Evolutionary conservation across 768 basidiomycete species (phyloP).

Genomic region (Hygrocybe punicea): DNA sequence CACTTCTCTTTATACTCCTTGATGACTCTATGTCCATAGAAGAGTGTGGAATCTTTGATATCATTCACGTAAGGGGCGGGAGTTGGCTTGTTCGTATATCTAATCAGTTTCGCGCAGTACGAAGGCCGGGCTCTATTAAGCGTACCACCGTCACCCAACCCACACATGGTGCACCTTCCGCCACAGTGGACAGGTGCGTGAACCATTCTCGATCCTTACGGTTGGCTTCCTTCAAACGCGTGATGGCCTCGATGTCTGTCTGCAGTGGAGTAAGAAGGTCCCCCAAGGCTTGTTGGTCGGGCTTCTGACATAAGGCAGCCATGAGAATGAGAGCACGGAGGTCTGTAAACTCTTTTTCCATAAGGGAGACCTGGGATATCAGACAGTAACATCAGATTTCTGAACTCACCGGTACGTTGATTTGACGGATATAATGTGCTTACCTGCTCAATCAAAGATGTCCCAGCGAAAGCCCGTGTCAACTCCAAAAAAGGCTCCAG

Average conservation of each 20-base stretch:
- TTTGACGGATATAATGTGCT: conserved; percentile 20
- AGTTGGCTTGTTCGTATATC: conserved; percentile 53
- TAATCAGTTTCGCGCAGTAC: neutral
- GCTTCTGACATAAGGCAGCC: conserved; percentile 75
- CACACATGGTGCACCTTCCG: conserved; percentile 74
- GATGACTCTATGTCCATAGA: conserved; percentile 86
- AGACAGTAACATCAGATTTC: neutral
- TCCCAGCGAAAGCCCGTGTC: conserved; percentile 64
- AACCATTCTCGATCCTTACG: conserved; percentile 79
- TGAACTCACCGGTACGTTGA: conserved; percentile 2
- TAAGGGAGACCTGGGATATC: conserved; percentile 54
- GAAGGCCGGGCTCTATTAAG: conserved; percentile 6
- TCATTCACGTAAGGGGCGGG: conserved; percentile 79
- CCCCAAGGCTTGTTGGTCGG: conserved; percentile 56
- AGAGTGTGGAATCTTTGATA: conserved; percentile 80
- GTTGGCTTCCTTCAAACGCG: conserved; percentile 78
- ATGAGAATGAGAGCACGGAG: conserved; percentile 67
- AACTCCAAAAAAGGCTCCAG: conserved; percentile 72
- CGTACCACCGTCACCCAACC: conserved; percentile 88
- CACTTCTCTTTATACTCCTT: conserved; percentile 93
- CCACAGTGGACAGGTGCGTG: conserved; percentile 74
- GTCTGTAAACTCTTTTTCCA: conserved; percentile 64
- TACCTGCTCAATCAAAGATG: conserved; percentile 78
- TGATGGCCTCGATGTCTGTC: conserved; percentile 67
- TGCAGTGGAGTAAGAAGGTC: conserved; percentile 66